Evolutionary conservation across 2,329 filamentous ascomycete species (phyloP), one percentile per base, ranked within the genome.

Genomic region (Elsinoe fawcettii): DNA sequence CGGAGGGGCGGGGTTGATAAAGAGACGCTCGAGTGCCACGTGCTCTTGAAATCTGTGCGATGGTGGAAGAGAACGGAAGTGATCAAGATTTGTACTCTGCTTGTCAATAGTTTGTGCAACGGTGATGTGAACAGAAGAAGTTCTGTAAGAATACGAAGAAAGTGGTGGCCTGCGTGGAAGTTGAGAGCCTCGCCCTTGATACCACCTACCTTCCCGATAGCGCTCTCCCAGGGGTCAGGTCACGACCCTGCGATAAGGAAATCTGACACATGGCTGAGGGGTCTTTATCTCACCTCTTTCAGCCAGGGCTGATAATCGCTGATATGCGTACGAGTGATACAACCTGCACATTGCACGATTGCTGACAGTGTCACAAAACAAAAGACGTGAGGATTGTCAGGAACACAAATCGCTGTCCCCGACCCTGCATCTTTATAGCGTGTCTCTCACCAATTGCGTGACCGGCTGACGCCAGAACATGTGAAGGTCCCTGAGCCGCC

Each of bases 361-460:
- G 34, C 46, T 32, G 46, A 32, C 25, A 18, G n/a, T 32, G 34
- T 37, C 34, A 51, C 46, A 51, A 22, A 51, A 46, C 18, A 14
- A 51, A 49, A 37, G 32, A 53, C 39, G 12, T 18, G 12, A 53
- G 49, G 32, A 53, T 23, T 39, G 41, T 53, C 49, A 53, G 30
- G 49, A 39, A 37, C 34, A 39, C 49, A 53, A 53, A 39, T 39
- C 12, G 49, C 16, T 12, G 49, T 37, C 32, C 27, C 49, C 30
- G 49, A 39, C 49, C 49, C 49, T 53, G 49, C 49, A 30, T 53
- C 49, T 53, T 53, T 53, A 53, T 53, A 53, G 49, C 49, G 49
- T 23, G 49, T 5, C 8, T 34, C 34, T 37, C 34, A 8, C 49
- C 49, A 53, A 53, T 53, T 36, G 49, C 49, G 49, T 53, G 49